Base-by-base conservation (phyloP, 345 rosid genomes). In the Eucalyptus shirleyi region DNA sequence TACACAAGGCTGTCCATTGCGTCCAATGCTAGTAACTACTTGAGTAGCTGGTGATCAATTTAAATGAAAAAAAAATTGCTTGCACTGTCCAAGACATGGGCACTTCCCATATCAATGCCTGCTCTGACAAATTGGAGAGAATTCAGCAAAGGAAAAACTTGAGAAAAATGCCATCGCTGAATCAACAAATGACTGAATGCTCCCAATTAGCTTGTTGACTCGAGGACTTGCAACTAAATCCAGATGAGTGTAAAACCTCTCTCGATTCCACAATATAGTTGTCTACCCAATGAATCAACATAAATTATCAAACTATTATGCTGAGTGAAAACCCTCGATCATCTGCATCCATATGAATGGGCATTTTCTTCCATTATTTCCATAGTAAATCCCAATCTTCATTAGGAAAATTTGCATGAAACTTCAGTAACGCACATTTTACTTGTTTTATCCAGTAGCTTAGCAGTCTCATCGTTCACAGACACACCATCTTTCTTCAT, bases 401-500 rank as follows among this genome's bases (percentile, higher is more conserved):
- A 55, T 87, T 90, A 93, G 21, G 92, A 89, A 55, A 89, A 88
- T 77, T 72, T 92, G 90, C 91, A 90, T 14, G 97, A 92, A 88
- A 92, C 93, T 88, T 96, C 97, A 88, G 94, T 92, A 62, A 94
- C 95, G 44, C 94, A 85, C 98, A 98, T 93, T 90, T 49, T 92
- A 92, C 97, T 94, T 9, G 98, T 95, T 90, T 91, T 51, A 88
- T 92, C 89, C 32, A 97, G 91, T 69, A 98, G 98, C 91, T 92
- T 89, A 60, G 83, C 94, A 3, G 98, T 97, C 87, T 95, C 99
- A 86, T 95, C 95, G 86, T 97, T 93, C 89, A 93, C 53, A 49
- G 88, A 92, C 47, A 97, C 95, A 45, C 92, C 92, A 89, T 96
- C 97, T 91, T 95, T 94, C 90, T 92, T 88, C 99, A 96, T 96